Conservation (phyloP, 306 rosid genomes). For the Quercus suber region DNA sequence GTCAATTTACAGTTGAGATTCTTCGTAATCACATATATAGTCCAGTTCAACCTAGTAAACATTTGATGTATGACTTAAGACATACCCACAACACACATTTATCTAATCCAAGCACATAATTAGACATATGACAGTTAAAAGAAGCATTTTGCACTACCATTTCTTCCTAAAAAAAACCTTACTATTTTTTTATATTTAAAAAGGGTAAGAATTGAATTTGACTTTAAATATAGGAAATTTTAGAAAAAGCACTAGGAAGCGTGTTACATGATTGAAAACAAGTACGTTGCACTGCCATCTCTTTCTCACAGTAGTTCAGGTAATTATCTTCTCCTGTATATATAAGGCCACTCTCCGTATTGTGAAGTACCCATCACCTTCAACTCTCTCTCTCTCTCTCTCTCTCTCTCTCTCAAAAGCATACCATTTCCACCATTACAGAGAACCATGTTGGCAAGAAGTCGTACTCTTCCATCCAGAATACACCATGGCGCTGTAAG, state of each 20-base stretch:
- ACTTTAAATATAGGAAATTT: background rate
- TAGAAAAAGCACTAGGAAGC: conserved; percentile 1
- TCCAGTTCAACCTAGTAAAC: too few relatives aligned
- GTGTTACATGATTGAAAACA: background rate
- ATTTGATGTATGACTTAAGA: too few relatives aligned
- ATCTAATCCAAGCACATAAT: too few relatives aligned
- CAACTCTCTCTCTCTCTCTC: background rate
- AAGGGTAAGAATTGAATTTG: background rate
- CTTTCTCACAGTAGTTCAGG: background rate
- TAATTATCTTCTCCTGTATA: conserved; percentile 20
- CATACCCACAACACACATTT: background rate
- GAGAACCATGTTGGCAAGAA: conserved; percentile 53
- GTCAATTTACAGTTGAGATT: too few relatives aligned
- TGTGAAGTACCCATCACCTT: conserved; percentile 3
- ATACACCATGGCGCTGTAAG: conserved; percentile 73
- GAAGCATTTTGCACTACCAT: too few relatives aligned
- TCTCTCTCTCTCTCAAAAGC: background rate
- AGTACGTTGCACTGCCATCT: background rate
- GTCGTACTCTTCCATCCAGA: conserved; percentile 80
- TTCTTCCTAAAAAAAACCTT: too few relatives aligned
- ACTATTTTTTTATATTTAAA: too few relatives aligned
- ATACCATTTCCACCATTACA: background rate
- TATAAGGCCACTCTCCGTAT: conserved; percentile 28
- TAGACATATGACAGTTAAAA: too few relatives aligned
- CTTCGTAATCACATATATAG: too few relatives aligned